Conservation (phyloP, 2,329 filamentous ascomycete genomes). For the Geosmithia morbida region DNA sequence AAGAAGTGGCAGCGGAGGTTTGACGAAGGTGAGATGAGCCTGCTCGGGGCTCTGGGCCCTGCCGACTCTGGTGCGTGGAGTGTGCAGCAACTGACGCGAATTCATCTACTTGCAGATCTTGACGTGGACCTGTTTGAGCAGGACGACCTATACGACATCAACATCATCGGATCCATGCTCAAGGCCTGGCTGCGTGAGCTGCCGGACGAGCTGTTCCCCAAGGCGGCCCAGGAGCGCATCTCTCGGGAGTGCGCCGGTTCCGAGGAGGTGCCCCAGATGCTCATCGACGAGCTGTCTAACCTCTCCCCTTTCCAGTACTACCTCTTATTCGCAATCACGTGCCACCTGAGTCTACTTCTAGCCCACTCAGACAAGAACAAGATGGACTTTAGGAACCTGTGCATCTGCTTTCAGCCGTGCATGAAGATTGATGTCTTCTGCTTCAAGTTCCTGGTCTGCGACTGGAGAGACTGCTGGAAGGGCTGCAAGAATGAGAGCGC, state of each 20-base stretch:
- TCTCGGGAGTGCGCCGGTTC: conserved; percentile 66
- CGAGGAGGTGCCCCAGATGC: conserved; percentile 66
- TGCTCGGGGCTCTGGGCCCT: not conserved
- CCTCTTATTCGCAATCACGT: conserved; percentile 91
- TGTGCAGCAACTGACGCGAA: not conserved
- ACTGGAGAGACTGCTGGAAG: conserved; percentile 96
- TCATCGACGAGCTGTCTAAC: conserved; percentile 84
- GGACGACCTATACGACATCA: conserved; percentile 83
- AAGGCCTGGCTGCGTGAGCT: conserved; percentile 92
- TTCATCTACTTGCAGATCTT: conserved; percentile 36
- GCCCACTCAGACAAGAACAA: conserved; percentile 93
- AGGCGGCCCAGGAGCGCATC: conserved; percentile 66
- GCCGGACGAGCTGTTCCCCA: conserved; percentile 89
- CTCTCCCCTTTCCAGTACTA: conserved; percentile 98
- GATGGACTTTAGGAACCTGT: conserved; percentile 93
- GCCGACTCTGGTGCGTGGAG: conserved; percentile 1
- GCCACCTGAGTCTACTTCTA: conserved; percentile 81
- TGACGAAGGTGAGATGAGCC: conserved; percentile 50
- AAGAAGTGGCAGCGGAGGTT: conserved; percentile 90
- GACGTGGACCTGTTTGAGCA: conserved; percentile 87
- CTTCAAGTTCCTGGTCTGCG: conserved; percentile 87
- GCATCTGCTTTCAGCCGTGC: conserved; percentile 93
- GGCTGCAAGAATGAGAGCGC: conserved; percentile 83
- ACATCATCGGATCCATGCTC: conserved; percentile 90
- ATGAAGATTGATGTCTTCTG: conserved; percentile 93